Evolutionary conservation across 2,329 filamentous ascomycete species (phyloP), one percentile per base, ranked within the genome.

Genomic region (Raffaelea ambrosiae): DNA sequence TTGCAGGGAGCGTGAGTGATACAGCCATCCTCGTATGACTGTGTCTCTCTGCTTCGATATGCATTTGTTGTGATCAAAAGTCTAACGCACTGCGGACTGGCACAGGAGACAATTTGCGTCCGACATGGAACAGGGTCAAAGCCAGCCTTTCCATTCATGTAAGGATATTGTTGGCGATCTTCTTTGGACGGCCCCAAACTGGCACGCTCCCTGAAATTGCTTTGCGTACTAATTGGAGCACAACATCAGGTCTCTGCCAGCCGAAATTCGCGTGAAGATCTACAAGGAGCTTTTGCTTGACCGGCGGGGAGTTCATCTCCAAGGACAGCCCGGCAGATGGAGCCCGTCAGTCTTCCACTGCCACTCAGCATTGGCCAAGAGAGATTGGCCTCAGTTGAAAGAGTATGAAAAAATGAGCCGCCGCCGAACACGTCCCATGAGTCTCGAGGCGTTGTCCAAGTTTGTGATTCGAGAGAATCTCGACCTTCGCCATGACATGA

Each of bases 211-310:
- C n/a, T n/a, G n/a, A n/a, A n/a, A n/a, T n/a, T n/a, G n/a, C n/a
- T n/a, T n/a, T n/a, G n/a, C n/a, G n/a, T n/a, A n/a, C n/a, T n/a
- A n/a, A n/a, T 29, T 29, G 26, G 7, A 7, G 26, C 26, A 29
- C 13, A 7, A 29, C 26, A n/a, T n/a, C 84, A 84, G 54, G 71
- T 65, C 4, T 66, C 72, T 43, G 63, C 70, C 1, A 69, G 72
- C 55, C 63, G 63, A 49, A 60, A 63, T 42, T 69, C 74, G 68
- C 59, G 70, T 50, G 64, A 73, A 38, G 68, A 65, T 3, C 3
- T 49, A 49, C 21, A n/a, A 19, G 8, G n/a, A 43, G n/a, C 47
- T 49, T 4, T 26, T 49, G 9, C 14, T 39, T 2, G 47, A 42
- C 16, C 31, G 20, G 2, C 9, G 22, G 7, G 31, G 40, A 5